These are phyloP conservation scores for Syzygium oleosum DNA, from an alignment of 345 rosid genomes.

Conservation along the genomic window DNA sequence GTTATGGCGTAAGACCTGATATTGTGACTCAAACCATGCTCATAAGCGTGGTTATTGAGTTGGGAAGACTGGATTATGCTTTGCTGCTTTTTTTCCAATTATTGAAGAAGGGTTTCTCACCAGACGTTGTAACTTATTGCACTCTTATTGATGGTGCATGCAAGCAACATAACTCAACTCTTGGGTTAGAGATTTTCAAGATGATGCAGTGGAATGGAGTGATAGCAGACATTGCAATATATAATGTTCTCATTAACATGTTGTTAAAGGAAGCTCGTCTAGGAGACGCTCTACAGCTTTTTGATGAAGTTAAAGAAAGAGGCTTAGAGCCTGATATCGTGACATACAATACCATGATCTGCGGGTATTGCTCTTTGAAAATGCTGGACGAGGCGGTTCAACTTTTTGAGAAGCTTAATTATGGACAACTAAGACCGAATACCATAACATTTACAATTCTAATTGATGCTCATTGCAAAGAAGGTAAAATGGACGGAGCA, in stretches of 20 bases:
- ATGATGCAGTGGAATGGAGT: conserved; percentile 28
- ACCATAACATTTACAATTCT: conserved; percentile 35
- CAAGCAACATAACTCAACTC: conserved; percentile 24
- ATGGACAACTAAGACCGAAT: conserved; percentile 20
- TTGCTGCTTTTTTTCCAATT: conserved; percentile 28
- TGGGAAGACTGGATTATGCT: conserved; percentile 20
- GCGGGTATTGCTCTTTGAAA: conserved; percentile 30
- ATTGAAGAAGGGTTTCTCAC: conserved; percentile 34
- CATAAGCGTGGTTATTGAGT: conserved; percentile 4
- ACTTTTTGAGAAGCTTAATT: conserved; percentile 23
- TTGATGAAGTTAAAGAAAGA: conserved; percentile 14
- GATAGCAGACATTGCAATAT: conserved; percentile 27
- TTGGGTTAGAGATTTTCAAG: conserved; percentile 29
- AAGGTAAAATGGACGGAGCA: conserved; percentile 34
- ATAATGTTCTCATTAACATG: conserved; percentile 33
- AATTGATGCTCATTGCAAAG: conserved; percentile 37
- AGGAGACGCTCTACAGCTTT: conserved; percentile 16
- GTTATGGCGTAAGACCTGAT: conserved; percentile 22
- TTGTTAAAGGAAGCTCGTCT: conserved; percentile 9
- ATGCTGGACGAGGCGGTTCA: conserved; percentile 31
- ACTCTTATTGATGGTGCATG: conserved; percentile 32
- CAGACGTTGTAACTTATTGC: conserved; percentile 35
- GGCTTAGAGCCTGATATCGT: conserved; percentile 34
- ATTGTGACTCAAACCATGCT: conserved; percentile 31
- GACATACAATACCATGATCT: conserved; percentile 43